These are phyloP conservation scores for Sporothrix dimorphospora DNA, from an alignment of 2,329 filamentous ascomycete species.

Conservation along the genomic window DNA sequence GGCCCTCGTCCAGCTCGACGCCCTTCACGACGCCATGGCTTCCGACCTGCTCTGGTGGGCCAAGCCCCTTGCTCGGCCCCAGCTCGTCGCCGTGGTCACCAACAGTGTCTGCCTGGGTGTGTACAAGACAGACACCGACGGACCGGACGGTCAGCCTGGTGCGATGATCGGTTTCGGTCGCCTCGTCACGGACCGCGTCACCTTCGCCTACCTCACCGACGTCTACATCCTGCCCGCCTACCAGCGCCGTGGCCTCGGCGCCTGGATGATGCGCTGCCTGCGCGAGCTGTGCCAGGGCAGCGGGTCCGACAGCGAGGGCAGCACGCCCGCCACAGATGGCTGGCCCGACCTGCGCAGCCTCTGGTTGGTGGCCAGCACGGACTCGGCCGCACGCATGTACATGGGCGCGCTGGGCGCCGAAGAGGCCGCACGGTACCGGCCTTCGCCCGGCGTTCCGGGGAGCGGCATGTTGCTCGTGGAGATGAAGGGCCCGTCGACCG, in stretches of 20 bases:
- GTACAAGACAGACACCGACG: slow-evolving; percentile 44
- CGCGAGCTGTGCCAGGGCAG: slow-evolving; percentile 55
- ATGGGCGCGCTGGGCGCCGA: slow-evolving; percentile 51
- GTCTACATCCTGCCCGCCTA: slow-evolving; percentile 65
- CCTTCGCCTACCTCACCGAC: slow-evolving; percentile 71
- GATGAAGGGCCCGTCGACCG: slow-evolving; percentile 43
- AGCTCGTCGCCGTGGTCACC: slow-evolving; percentile 55
- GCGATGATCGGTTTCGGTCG: slow-evolving; percentile 59
- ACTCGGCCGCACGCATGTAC: slow-evolving; percentile 48
- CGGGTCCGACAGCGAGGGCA: slow-evolving; percentile 4
- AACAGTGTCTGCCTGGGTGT: slow-evolving; percentile 64
- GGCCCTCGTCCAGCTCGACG: slow-evolving; percentile 55
- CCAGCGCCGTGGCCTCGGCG: slow-evolving; percentile 64
- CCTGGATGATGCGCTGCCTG: slow-evolving; percentile 65
- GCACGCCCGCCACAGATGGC: neutral
- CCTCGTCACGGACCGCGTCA: slow-evolving; percentile 70
- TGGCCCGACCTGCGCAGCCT: slow-evolving; percentile 54
- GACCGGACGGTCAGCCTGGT: neutral
- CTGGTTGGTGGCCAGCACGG: slow-evolving; percentile 55
- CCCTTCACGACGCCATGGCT: slow-evolving; percentile 59
- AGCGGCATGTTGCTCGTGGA: slow-evolving; percentile 42
- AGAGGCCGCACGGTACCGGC: slow-evolving; percentile 31
- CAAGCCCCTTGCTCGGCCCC: slow-evolving; percentile 49
- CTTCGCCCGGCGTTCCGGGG: slow-evolving; percentile 24
- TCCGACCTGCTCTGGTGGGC: slow-evolving; percentile 58